These are phyloP conservation scores for Pythium phragmiticola DNA, from an alignment of 352 stramenopile genomes.

Conservation along the genomic window DNA sequence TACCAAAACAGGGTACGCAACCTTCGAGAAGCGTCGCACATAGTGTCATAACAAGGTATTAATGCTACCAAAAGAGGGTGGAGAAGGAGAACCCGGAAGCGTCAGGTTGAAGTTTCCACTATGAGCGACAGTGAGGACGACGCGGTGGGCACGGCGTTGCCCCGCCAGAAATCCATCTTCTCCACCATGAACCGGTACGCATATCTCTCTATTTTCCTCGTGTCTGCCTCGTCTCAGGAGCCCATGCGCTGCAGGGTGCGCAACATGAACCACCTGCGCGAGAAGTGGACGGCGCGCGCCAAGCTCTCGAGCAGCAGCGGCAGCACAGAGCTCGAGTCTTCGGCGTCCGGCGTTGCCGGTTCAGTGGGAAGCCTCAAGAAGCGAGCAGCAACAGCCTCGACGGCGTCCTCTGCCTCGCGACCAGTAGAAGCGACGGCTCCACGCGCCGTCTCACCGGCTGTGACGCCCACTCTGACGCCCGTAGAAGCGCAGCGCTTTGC, in stretches of 20 bases:
- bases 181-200: constrained; percentile 24
- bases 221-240: background rate
- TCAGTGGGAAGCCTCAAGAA: constrained; percentile 11
- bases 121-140: constrained; percentile 27
- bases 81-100: background rate
- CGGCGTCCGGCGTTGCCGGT: background rate
- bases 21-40: background rate
- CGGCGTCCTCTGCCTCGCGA: background rate
- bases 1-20: constrained; percentile 3
- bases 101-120: constrained; percentile 5
- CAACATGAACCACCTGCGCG: constrained; percentile 33
- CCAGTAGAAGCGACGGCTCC: background rate
- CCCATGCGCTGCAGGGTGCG: constrained; percentile 17
- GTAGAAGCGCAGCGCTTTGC: constrained; percentile 23
- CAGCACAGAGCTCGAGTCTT: constrained; percentile 20
- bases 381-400: background rate
- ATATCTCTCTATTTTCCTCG: background rate
- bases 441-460: background rate
- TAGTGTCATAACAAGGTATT: background rate
- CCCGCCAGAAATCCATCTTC: constrained; percentile 26
- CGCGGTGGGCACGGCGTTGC: constrained; percentile 8
- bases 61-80: background rate
- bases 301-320: constrained; percentile 28
- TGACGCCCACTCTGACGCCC: background rate
- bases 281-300: constrained; percentile 26